Base-by-base conservation (phyloP, 768 basidiomycete genomes). In the Asterophora parasitica region DNA sequence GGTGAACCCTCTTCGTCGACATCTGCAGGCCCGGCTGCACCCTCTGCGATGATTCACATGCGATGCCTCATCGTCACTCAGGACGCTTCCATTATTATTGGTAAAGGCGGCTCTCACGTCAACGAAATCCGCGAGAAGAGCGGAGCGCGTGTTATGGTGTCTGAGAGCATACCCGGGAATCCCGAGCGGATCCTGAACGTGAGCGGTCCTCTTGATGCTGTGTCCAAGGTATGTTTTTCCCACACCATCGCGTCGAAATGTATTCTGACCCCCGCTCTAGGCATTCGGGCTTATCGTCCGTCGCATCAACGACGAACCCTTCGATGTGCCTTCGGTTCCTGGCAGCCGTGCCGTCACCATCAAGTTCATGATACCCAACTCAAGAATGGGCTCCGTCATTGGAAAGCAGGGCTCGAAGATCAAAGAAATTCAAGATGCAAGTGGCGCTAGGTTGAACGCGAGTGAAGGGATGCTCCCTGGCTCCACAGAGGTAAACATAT, bases 361-460 rank as follows among this genome's bases (percentile, higher is more conserved):
- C 77, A 97, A 98, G 67, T 98, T 92, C 64, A 97, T 98, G 88
- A 96, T 98, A 48, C 95, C 95, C 54, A 97, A 98, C 68, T 94
- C 92, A 8, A 88, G 95, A 49, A 98, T 98, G 95, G 95, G 95
- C 34, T 96, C 93, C 13, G 92, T 97, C 51, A 99, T 99, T 60
- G 96, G 96, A 48, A 98, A 96, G 66, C 89, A 87, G 53, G 96
- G 96, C 27, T 85, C 86, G 31, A 99, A 99, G 68, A 99, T 99
- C 66, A 97, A 97, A 73, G 96, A 99, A 70, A 99, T 99, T 55
- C 96, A 99, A 64, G 96, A 99, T 60, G 96, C 96, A 20, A 92
- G 89, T 54, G 96, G 96, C 30, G 96, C 96, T 12, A 75, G 93
- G 52, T 71, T 99, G 57, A 98, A 98, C 61, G 96, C 96, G 16